Percentiles rank a stretch among this genome's conserved stretches.
Conservation (phyloP, 2,329 filamentous ascomycete genomes). For the Huntiella savannae region DNA sequence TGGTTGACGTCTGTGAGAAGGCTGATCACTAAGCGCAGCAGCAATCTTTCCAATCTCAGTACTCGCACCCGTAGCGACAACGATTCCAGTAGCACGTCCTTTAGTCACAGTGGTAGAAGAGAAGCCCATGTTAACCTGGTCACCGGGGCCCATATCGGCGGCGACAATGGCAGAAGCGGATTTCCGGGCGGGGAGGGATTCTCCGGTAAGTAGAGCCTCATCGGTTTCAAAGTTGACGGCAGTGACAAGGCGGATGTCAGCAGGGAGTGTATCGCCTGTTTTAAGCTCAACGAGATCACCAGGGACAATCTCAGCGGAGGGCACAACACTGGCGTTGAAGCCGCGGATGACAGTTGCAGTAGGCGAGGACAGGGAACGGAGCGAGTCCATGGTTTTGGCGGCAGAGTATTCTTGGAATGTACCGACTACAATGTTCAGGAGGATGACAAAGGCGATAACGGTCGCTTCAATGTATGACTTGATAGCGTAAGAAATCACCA, state of each 20-base stretch:
- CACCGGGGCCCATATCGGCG: slow-evolving; percentile 23
- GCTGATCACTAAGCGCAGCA: slow-evolving; percentile 28
- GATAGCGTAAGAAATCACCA: slow-evolving; percentile 33
- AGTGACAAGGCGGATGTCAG: slow-evolving; percentile 34
- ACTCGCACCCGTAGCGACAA: slow-evolving; percentile 38
- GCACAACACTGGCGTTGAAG: slow-evolving; percentile 18
- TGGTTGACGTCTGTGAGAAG: slow-evolving; percentile 30
- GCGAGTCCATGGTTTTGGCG: slow-evolving; percentile 24
- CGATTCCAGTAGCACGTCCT: slow-evolving; percentile 37
- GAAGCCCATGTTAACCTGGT: slow-evolving; percentile 38
- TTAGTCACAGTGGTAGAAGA: slow-evolving; percentile 36
- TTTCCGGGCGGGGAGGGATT: slow-evolving; percentile 37
- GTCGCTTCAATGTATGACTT: slow-evolving; percentile 32
- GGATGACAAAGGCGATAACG: slow-evolving; percentile 31
- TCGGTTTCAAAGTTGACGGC: slow-evolving; percentile 45
- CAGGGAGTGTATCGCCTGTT: slow-evolving; percentile 36
- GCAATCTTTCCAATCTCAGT: slow-evolving; percentile 42
- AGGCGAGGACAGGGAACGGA: slow-evolving; percentile 19
- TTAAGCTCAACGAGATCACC: slow-evolving; percentile 32
- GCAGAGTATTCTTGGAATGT: slow-evolving; percentile 25
- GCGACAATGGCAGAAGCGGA: slow-evolving; percentile 23
- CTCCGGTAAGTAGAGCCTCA: slow-evolving; percentile 40
- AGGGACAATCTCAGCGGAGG: slow-evolving; percentile 27
- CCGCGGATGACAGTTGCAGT: slow-evolving; percentile 22
- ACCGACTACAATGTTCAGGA: slow-evolving; percentile 32